Evolutionary conservation across 2,329 filamentous ascomycete genomes (phyloP).

Genomic region (Hypoxylon sp.): DNA sequence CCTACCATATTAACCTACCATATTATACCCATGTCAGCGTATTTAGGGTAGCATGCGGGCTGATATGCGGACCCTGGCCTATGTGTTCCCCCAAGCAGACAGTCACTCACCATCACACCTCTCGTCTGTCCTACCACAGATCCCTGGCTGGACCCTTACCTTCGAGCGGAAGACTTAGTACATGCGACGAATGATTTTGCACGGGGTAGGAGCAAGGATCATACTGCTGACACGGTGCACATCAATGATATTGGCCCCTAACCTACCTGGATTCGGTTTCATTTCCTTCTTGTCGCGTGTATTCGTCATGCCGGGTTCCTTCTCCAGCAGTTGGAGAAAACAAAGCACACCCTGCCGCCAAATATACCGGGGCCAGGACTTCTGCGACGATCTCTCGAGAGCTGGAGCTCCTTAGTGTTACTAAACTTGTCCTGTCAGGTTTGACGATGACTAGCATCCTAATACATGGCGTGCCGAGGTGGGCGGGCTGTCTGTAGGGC

Average conservation of each 20-base stretch:
- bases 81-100: conserved; percentile 16
- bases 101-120: conserved; percentile 21
- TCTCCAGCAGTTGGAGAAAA: conserved; percentile 12
- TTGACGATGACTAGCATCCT: conserved; percentile 16
- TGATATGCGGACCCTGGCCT: conserved; percentile 23
- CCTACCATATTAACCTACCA: too few relatives aligned
- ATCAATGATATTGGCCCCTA: conserved; percentile 20
- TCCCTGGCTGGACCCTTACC: neutral
- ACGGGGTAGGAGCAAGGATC: conserved; percentile 22
- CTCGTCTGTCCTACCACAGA: neutral
- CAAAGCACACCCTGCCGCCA: conserved; percentile 24
- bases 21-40: conserved; percentile 26
- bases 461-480: conserved; percentile 9
- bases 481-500: conserved; percentile 21
- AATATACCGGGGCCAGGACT: conserved; percentile 22
- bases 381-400: conserved; percentile 23
- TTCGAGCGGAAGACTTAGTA: conserved; percentile 2
- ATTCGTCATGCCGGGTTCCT: conserved; percentile 25
- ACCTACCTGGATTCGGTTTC: conserved; percentile 27
- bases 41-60: conserved; percentile 1
- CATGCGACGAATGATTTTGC: conserved; percentile 29
- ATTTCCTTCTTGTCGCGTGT: conserved; percentile 25
- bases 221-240: conserved; percentile 26
- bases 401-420: conserved; percentile 29
- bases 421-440: conserved; percentile 37